Percentiles rank a stretch among this genome's conserved stretches.
Conservation (phyloP, 441 rosid genomes). For the Brassica balearica region DNA sequence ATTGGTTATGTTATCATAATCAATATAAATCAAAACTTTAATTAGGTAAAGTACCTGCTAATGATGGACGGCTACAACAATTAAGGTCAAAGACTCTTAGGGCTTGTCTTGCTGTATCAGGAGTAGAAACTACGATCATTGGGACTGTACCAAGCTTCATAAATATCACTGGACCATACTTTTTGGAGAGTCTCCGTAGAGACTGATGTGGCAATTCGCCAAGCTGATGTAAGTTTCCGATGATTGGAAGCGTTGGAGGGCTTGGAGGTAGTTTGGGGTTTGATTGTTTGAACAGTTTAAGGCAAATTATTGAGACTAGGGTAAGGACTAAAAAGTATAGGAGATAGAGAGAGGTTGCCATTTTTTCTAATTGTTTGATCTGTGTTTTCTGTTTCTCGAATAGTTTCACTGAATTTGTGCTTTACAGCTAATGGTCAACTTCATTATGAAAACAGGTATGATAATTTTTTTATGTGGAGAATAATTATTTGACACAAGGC, state of each 20-base stretch:
- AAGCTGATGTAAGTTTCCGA: slow-evolving; percentile 62
- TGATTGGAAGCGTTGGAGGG: slow-evolving; percentile 46
- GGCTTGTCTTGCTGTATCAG: slow-evolving; percentile 57
- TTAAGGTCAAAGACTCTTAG: slow-evolving; percentile 51
- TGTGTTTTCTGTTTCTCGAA: neutral
- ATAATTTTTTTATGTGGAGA: neutral
- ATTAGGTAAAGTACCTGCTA: slow-evolving; percentile 29
- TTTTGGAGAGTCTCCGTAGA: slow-evolving; percentile 45
- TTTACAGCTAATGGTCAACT: neutral
- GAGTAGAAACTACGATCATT: slow-evolving; percentile 49
- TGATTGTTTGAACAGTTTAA: slow-evolving; percentile 12
- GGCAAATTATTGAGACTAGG: neutral
- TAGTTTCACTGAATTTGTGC: neutral
- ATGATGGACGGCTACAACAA: slow-evolving; percentile 57
- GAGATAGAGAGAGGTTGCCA: slow-evolving; percentile 6
- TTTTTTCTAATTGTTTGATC: neutral
- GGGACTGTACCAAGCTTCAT: slow-evolving; percentile 51
- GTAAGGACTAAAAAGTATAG: slow-evolving; percentile 11
- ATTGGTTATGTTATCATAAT: neutral
- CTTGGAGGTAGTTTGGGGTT: slow-evolving; percentile 10
- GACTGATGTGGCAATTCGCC: slow-evolving; percentile 49
- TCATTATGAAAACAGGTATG: neutral
- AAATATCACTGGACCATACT: slow-evolving; percentile 56
- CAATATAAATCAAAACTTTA: neutral
- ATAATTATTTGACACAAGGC: slow-evolving; percentile 7